Base-by-base conservation (phyloP, 129 eudicot species). In the Erigeron canadensis region DNA sequence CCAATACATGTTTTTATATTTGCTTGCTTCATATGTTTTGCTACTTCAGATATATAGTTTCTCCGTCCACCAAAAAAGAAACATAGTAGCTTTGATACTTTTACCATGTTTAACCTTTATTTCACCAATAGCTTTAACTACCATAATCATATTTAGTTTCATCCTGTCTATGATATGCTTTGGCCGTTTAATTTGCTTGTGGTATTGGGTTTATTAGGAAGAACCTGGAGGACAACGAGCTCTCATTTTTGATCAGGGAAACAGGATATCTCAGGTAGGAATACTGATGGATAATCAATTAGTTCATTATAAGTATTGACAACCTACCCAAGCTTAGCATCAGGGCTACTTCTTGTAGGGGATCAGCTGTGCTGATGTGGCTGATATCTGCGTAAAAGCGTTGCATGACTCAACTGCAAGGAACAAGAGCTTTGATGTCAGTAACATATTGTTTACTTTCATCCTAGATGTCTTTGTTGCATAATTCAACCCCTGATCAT, bases 191-290 rank as follows among this genome's bases (percentile, higher is more conserved):
- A 50, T 43, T 71, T 58, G 45, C 76, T 58, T 48, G 41, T 63
- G 10, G 9, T 13, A 54, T 77, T 74, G 67, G 40, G 23, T 67
- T 69, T 77, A 65, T 59, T 87, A 89, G 96, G 96, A 94, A 82
- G 98, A 94, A 80, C 96, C 98, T 5, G 98, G 98, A 57, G 98
- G 98, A 48, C 98, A 94, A 67, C 90, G 96, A 56, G 98, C 98
- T 44, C 89, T 94, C 57, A 81, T 94, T 43, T 94, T 94, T 81
- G 98, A 94, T 76, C 98, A 94, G 82, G 98, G 98, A 86, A 94
- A 94, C 85, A 82, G 96, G 63, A 89, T 94, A 77, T 84, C 98
- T 72, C 98, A 93, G 95, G 98, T 92, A 19, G 65, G 82, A 65
- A 50, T 56, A 60, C 21, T 59, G 8, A 34, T 44, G n/a, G 46